Conservation (phyloP, 108 stramenopile species). For the Fragilaria crotonensis region DNA sequence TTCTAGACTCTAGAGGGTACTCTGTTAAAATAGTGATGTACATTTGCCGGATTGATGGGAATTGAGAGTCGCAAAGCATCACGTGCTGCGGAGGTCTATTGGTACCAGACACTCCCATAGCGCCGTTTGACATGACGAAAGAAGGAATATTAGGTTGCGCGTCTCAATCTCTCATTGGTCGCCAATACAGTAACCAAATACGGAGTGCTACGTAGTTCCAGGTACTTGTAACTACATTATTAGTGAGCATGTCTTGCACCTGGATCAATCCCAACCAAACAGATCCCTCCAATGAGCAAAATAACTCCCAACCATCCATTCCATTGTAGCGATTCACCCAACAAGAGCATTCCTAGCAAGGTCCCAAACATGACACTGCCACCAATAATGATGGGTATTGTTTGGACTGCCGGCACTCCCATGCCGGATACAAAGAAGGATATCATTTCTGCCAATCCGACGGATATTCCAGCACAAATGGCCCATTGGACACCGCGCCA, state of each 20-base stretch:
- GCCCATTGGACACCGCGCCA: constrained; percentile 30
- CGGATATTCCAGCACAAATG: constrained; percentile 32
- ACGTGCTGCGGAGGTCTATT: too few relatives aligned
- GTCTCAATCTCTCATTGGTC: too few relatives aligned
- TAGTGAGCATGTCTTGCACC: neutral
- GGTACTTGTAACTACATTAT: too few relatives aligned
- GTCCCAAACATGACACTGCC: constrained; percentile 63
- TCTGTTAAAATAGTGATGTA: too few relatives aligned
- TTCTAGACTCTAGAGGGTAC: too few relatives aligned
- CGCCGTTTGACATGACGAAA: too few relatives aligned
- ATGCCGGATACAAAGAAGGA: constrained; percentile 47
- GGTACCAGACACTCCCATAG: too few relatives aligned
- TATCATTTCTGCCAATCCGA: constrained; percentile 60
- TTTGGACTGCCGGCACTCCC: constrained; percentile 68
- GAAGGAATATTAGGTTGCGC: too few relatives aligned
- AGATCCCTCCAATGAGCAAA: constrained; percentile 42
- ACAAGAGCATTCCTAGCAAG: constrained; percentile 28
- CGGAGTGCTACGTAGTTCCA: too few relatives aligned
- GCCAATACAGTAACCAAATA: too few relatives aligned
- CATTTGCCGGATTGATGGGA: too few relatives aligned
- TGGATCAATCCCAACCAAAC: constrained; percentile 50
- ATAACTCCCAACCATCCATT: constrained; percentile 56
- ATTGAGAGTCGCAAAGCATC: too few relatives aligned
- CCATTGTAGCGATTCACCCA: constrained; percentile 32
- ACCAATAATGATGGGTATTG: constrained; percentile 65